A percentile compares a stretch with the other conserved stretches of the same genome.
phyloP scores from a whole-genome alignment of 768 basidiomycete genomes.

The Boletus pseudopeckii region DNA sequence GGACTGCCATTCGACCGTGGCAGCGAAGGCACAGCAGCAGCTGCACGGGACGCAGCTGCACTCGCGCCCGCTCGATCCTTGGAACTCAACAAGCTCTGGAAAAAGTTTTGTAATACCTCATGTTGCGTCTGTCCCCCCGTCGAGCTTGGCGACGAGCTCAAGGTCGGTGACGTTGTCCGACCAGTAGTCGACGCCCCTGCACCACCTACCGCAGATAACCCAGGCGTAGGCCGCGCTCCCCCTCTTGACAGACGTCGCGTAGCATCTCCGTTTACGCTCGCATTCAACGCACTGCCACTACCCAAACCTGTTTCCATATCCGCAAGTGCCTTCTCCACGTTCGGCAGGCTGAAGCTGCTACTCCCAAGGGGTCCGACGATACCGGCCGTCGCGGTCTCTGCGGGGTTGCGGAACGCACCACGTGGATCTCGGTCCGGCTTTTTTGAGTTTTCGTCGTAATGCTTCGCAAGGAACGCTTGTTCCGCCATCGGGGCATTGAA shows the following conservation, averaged over 20 bases:
- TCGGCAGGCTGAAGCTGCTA: slow-evolving; percentile 80
- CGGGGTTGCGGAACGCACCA: slow-evolving; percentile 77
- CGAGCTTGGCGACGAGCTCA: slow-evolving; percentile 39
- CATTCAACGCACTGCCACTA: slow-evolving; percentile 30
- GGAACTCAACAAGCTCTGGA: slow-evolving; percentile 73
- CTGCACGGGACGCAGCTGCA: slow-evolving; percentile 27
- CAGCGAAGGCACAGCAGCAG: slow-evolving; percentile 9
- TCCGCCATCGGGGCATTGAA: slow-evolving; percentile 84
- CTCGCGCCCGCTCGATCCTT: slow-evolving; percentile 51
- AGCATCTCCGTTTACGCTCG: slow-evolving; percentile 36
- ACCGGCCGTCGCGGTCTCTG: slow-evolving; percentile 58
- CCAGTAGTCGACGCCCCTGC: slow-evolving; percentile 31
- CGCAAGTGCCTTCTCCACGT: slow-evolving; percentile 80
- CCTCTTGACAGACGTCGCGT: slow-evolving; percentile 33
- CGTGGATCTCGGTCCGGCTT: slow-evolving; percentile 90
- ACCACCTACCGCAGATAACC: slow-evolving; percentile 39
- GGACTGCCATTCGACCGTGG: slow-evolving; percentile 36
- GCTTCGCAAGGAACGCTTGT: slow-evolving; percentile 85
- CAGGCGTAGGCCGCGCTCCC: slow-evolving; percentile 30
- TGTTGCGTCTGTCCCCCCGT: slow-evolving; percentile 66
- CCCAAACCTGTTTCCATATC: slow-evolving; percentile 76
- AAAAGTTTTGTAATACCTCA: slow-evolving; percentile 84
- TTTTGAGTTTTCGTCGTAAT: slow-evolving; percentile 89
- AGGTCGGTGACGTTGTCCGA: slow-evolving; percentile 38
- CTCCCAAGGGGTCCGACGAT: slow-evolving; percentile 93